Evolutionary conservation across 169 alveolate genomes (phyloP), one percentile per base, ranked within the genome.

Genomic region (Cryptosporidium bovis): DNA sequence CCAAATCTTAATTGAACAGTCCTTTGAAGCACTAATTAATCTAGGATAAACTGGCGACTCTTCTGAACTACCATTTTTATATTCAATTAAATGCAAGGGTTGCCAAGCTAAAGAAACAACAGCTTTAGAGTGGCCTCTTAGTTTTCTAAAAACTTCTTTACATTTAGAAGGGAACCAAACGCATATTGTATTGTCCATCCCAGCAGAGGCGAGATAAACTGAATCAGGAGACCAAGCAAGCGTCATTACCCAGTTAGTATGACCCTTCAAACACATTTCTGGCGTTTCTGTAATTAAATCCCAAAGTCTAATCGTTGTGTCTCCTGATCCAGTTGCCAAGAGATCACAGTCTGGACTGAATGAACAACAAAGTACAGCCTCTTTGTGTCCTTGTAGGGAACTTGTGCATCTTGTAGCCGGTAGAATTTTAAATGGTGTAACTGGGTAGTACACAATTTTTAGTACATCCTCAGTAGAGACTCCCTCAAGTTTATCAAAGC

Each of bases 171-270:
- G 93, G 66, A 94, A 91, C 98, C 98, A 96, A 8, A 95, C 82
- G 16, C 94, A 87, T 40, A 95, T 90, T 58, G 82, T 65, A 15
- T 95, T 93, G 65, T 96, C 97, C 95, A 95, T 96, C 50, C 98
- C 98, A 46, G 98, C 98, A 6, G 98, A 94, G 0, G 98, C 97
- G 20, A 97, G 71, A 50, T 93, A 82, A 55, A 92, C 68, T 33
- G 98, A 93, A 84, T 96, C 98, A n/a, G 99, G 99, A 5, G 98
- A 94, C 96, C 97, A 97, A 20, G 93, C 55, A n/a, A 97, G 93
- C 64, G 93, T 84, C 82, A 96, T 65, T 20, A 97, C 98, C 99
- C 99, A 96, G 83, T 96, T 91, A 27, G 90, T 93, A 89, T 97
- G 99, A n/a, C 96, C 97, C n/a, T 92, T 94, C 31, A 93, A 83